phyloP scores from a whole-genome alignment of 176 grass and related monocot species.

The Eleusine indica region DNA sequence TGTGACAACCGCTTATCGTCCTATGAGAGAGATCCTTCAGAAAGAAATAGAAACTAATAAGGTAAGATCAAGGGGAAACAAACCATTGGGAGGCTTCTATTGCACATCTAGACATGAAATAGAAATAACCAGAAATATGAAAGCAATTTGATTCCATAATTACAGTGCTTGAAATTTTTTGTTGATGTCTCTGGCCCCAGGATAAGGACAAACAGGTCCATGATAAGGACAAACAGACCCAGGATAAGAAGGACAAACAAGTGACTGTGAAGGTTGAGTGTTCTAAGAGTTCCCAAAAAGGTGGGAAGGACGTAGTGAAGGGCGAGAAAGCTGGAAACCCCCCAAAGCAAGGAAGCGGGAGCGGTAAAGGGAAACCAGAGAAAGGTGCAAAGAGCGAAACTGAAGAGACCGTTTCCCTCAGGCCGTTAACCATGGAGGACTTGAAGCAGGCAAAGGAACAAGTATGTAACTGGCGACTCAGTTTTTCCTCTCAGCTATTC shows the following conservation, averaged over 20 bases:
- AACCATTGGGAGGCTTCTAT: background rate
- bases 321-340: background rate
- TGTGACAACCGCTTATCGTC: conserved; percentile 66
- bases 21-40: conserved; percentile 76
- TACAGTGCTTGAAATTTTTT: background rate
- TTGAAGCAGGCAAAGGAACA: conserved; percentile 78
- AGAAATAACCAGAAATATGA: background rate
- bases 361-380: background rate
- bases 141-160: background rate
- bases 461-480: conserved; percentile 43
- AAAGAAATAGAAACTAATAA: conserved; percentile 67
- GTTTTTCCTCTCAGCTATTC: background rate
- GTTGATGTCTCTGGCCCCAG: conserved; percentile 26
- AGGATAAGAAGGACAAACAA: background rate
- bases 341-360: conserved; percentile 11
- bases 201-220: conserved; percentile 32
- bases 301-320: conserved; percentile 9
- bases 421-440: conserved; percentile 87
- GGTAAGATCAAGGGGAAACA: conserved; percentile 38
- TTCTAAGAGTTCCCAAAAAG: conserved; percentile 15
- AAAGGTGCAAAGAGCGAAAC: conserved; percentile 5
- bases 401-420: conserved; percentile 42
- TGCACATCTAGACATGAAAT: background rate
- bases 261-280: background rate
- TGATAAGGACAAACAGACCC: too few species aligned